A percentile compares a stretch with the other conserved stretches of the same genome.
phyloP scores from a whole-genome alignment of 2,329 filamentous ascomycete genomes.

The Phialophora tarda region DNA sequence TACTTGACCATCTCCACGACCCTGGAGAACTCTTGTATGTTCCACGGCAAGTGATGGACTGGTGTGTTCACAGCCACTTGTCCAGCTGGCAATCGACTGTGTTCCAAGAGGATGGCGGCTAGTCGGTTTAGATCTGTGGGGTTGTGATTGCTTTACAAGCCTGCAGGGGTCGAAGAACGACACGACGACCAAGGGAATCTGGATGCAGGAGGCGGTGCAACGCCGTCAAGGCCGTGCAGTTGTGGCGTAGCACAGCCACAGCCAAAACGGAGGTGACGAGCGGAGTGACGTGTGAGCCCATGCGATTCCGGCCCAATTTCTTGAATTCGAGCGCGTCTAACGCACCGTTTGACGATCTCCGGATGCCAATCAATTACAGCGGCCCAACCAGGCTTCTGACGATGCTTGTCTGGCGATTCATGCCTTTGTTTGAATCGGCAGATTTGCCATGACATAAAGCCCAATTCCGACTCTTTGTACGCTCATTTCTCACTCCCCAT shows the following conservation, averaged over 20 bases:
- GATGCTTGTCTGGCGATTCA: slow-evolving; percentile 10
- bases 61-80: slow-evolving; percentile 24
- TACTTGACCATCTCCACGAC: slow-evolving; percentile 64
- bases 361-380: slow-evolving; percentile 22
- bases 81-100: slow-evolving; percentile 17
- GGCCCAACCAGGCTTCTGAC: slow-evolving; percentile 22
- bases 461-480: slow-evolving; percentile 14
- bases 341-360: slow-evolving; percentile 12
- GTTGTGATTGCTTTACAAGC: slow-evolving; percentile 15
- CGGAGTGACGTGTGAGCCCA: background rate
- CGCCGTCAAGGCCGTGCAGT: background rate
- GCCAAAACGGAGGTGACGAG: background rate
- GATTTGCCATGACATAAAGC: slow-evolving; percentile 30
- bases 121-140: slow-evolving; percentile 17
- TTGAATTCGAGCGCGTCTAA: slow-evolving; percentile 26
- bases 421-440: slow-evolving; percentile 29
- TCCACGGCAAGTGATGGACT: slow-evolving; percentile 6
- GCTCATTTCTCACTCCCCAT: slow-evolving; percentile 5
- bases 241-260: slow-evolving; percentile 17
- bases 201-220: slow-evolving; percentile 4
- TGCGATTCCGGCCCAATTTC: slow-evolving; percentile 4
- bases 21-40: slow-evolving; percentile 16
- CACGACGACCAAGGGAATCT: background rate
- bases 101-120: background rate
- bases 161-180: slow-evolving; percentile 4